Base-by-base conservation (phyloP, 1,284 basidiomycete genomes). In the Gymnopus androsaceus region DNA sequence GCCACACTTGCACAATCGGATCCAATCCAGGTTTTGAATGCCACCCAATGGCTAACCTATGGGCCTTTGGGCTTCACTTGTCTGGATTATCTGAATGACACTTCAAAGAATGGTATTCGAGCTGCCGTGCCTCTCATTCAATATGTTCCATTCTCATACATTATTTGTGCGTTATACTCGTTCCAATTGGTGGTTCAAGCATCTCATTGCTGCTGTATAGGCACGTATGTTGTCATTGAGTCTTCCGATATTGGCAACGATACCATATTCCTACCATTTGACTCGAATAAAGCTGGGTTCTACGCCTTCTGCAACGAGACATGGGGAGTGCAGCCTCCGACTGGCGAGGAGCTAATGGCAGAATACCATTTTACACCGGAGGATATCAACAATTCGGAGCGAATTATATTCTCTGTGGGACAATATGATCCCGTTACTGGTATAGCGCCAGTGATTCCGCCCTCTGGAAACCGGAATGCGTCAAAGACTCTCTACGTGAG, bases 21-120 rank as follows among this genome's bases (percentile, higher is more conserved):
- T 28, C 44, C 44, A 5, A 46, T 46, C 8, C 44, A 46, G 23
- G 44, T 46, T 46, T 25, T 46, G 8, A 46, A 46, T 31, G 44
- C 21, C n/a, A 17, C 44, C n/a, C 14, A 28, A 15, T 46, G 44
- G 44, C 9, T 23, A 6, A 7, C 8, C 5, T 46, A 23, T 17
- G 44, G 28, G 21, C 44, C 44, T 46, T 15, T 7, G 7, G 44
- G 44, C 7, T 27, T 46, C 8, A 7, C 5, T 15, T 46, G 44
- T 17, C 17, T 46, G 38, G 21, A 41, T 41, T 41, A 8, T 41
- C 6, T 21, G 38, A n/a, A 41, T 41, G n/a, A n/a, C n/a, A 33
- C 31, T 14, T 33, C 31, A 14, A 33, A 33, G 14, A 33, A 33
- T 33, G 31, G 31, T 6, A 33, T 33, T 33, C 14, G 14, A 7